A percentile compares a stretch with the other conserved stretches of the same genome.
Conservation (phyloP, 192 early-diverging fungal species). For the Thamnidium elegans region DNA sequence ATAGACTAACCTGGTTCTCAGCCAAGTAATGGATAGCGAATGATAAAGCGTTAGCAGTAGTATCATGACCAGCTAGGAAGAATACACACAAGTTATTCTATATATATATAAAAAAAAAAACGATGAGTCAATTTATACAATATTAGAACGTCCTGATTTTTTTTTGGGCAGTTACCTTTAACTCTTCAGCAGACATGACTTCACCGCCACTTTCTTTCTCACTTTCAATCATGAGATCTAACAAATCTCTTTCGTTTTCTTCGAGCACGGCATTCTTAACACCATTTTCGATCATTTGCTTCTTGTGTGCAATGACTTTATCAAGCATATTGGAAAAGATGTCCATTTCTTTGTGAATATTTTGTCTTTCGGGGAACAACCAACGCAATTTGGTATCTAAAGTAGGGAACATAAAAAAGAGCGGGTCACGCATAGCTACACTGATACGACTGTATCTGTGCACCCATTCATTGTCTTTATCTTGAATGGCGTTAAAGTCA, state of each 20-base stretch:
- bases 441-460: slow-evolving; percentile 42
- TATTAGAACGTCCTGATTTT: background rate
- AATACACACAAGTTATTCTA: slow-evolving; percentile 48
- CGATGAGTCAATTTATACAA: too few species aligned
- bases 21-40: slow-evolving; percentile 49
- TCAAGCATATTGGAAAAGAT: slow-evolving; percentile 12
- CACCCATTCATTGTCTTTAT: slow-evolving; percentile 16
- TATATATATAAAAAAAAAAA: background rate
- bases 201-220: background rate
- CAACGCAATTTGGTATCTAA: slow-evolving; percentile 37
- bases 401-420: slow-evolving; percentile 51
- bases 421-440: slow-evolving; percentile 39
- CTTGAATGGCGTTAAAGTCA: slow-evolving; percentile 50
- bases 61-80: slow-evolving; percentile 61
- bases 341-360: slow-evolving; percentile 9
- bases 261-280: background rate
- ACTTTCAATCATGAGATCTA: slow-evolving; percentile 34
- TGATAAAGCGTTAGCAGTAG: slow-evolving; percentile 55
- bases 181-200: background rate
- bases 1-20: slow-evolving; percentile 18
- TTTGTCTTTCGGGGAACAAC: background rate
- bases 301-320: slow-evolving; percentile 15
- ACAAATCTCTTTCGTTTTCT: slow-evolving; percentile 30
- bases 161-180: background rate
- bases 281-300: background rate